A percentile compares a stretch with the other conserved stretches of the same genome.
These are phyloP conservation scores for Talaromyces sp. DNA, from an alignment of 2,329 filamentous ascomycete species.

Conservation along the genomic window DNA sequence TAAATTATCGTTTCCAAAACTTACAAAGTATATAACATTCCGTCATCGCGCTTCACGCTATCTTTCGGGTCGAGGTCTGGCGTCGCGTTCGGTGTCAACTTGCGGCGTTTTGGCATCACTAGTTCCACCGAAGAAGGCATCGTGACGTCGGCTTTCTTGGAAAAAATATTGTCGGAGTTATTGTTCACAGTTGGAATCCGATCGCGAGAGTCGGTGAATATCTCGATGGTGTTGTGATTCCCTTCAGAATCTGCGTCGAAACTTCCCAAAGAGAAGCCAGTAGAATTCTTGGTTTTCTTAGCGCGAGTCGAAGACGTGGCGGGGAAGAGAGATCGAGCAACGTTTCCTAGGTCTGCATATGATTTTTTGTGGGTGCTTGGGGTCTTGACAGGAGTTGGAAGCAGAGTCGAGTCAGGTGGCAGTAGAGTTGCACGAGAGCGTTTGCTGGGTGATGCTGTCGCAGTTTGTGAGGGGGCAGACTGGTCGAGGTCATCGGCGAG, in stretches of 20 bases:
- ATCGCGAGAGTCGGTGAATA: slow-evolving; percentile 61
- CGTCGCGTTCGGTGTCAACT: slow-evolving; percentile 22
- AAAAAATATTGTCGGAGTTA: slow-evolving; percentile 53
- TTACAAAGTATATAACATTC: slow-evolving; percentile 59
- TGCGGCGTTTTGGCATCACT: slow-evolving; percentile 32
- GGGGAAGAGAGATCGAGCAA: slow-evolving; percentile 52
- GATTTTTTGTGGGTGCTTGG: slow-evolving; percentile 49
- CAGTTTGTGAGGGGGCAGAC: slow-evolving; percentile 19
- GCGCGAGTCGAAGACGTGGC: slow-evolving; percentile 38
- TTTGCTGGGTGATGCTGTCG: slow-evolving; percentile 20
- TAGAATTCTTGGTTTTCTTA: slow-evolving; percentile 43
- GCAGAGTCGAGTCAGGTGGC: slow-evolving; percentile 35
- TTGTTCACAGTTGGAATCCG: slow-evolving; percentile 51
- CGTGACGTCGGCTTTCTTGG: slow-evolving; percentile 33
- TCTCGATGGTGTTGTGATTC: slow-evolving; percentile 43
- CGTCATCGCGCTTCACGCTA: slow-evolving; percentile 49
- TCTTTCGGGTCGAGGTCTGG: slow-evolving; percentile 47
- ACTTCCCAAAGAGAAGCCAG: slow-evolving; percentile 41
- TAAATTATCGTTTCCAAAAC: slow-evolving; percentile 24
- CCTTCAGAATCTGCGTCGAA: slow-evolving; percentile 29
- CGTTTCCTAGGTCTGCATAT: slow-evolving; percentile 36
- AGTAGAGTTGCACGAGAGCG: slow-evolving; percentile 22
- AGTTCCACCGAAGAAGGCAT: slow-evolving; percentile 19
- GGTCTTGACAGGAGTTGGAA: slow-evolving; percentile 60
- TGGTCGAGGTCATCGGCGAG: slow-evolving; percentile 16